Evolutionary conservation across 805 yeast genomes (phyloP).

Genomic region (Suhomyces sp.): DNA sequence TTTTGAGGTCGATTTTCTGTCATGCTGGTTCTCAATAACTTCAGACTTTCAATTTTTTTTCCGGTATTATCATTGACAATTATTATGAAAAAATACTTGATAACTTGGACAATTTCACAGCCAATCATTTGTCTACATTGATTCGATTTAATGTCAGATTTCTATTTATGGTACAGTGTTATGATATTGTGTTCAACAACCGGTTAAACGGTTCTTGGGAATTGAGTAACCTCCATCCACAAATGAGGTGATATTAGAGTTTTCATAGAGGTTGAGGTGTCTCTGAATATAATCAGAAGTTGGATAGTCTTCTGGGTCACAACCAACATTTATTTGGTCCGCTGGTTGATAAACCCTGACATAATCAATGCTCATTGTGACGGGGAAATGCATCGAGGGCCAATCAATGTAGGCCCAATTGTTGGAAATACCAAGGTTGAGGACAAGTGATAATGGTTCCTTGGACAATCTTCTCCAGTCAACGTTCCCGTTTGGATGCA

Average conservation of each 20-base stretch:
- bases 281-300: conserved; percentile 76
- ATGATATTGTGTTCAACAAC: conserved; percentile 1
- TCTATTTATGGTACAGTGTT: too few species aligned
- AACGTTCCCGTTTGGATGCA: conserved; percentile 89
- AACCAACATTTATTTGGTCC: conserved; percentile 58
- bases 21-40: too few species aligned
- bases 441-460: conserved; percentile 89
- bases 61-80: too few species aligned
- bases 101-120: too few species aligned
- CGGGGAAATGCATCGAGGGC: conserved; percentile 78
- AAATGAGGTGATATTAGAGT: conserved; percentile 76
- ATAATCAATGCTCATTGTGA: conserved; percentile 72
- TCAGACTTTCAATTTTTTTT: too few species aligned
- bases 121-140: too few species aligned
- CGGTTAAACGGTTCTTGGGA: conserved; percentile 39
- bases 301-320: conserved; percentile 87
- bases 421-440: conserved; percentile 88
- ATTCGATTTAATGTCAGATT: too few species aligned
- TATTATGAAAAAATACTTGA: too few species aligned
- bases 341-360: conserved; percentile 91
- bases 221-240: conserved; percentile 60
- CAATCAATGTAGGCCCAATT: conserved; percentile 95
- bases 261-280: conserved; percentile 68
- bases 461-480: conserved; percentile 78
- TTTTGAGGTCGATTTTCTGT: too few species aligned